Evolutionary conservation across 495 filamentous ascomycete species (phyloP).

Genomic region (Parmelia sp.): DNA sequence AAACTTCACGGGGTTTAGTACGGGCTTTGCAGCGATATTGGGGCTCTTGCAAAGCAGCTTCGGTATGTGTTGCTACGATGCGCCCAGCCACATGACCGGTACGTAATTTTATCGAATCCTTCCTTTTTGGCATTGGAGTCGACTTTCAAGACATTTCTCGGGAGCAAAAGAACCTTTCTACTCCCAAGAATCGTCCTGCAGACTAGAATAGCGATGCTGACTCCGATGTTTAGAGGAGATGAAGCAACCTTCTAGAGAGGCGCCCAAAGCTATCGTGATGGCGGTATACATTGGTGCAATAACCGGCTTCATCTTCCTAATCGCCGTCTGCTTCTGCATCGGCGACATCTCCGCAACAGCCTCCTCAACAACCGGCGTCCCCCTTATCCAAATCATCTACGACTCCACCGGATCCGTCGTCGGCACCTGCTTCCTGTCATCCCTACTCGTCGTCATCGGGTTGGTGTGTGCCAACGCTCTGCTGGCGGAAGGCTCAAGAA

Average conservation of each 20-base stretch:
- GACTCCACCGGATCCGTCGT: conserved; percentile 40
- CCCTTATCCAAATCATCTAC: conserved; percentile 45
- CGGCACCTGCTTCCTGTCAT: conserved; percentile 38
- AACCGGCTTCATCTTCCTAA: conserved; percentile 46
- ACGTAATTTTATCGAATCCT: too few relatives aligned
- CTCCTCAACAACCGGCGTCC: conserved; percentile 40
- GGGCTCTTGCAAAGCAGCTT: conserved; percentile 53
- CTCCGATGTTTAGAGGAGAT: too few relatives aligned
- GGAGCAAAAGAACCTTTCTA: too few relatives aligned
- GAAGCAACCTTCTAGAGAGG: conserved; percentile 43
- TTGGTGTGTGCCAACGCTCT: conserved; percentile 39
- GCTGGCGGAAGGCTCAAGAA: conserved; percentile 41
- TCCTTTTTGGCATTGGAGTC: too few relatives aligned
- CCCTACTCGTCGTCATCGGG: conserved; percentile 38
- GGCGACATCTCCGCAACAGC: conserved; percentile 39
- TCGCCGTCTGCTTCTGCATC: conserved; percentile 47
- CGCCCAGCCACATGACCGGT: conserved; percentile 22
- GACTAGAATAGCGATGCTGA: too few relatives aligned
- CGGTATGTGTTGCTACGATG: conserved; percentile 48
- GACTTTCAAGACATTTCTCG: too few relatives aligned
- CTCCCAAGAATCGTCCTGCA: too few relatives aligned
- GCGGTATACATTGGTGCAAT: conserved; percentile 46
- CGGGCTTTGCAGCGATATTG: conserved; percentile 46
- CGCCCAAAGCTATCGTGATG: conserved; percentile 49
- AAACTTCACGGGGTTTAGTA: conserved; percentile 48